Base-by-base conservation (phyloP, 2,329 filamentous ascomycete genomes). In the Xylariaceae sp. region DNA sequence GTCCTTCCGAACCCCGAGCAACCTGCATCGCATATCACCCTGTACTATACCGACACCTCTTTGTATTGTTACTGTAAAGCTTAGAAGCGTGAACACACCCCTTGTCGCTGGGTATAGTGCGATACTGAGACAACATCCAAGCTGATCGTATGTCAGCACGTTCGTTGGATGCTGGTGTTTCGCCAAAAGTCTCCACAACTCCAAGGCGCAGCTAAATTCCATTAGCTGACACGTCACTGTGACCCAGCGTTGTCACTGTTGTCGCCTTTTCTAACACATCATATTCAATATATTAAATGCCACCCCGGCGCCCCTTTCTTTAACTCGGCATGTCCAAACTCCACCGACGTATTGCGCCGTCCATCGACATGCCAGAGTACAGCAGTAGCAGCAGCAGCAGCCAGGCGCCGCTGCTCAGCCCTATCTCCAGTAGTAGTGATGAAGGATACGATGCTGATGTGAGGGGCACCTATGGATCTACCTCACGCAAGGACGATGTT, bases 401-500 rank as follows among this genome's bases (percentile, higher is more conserved):
- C 55, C 62, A 60, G 29, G 59, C 52, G 21, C 66, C 66, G 21
- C 43, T 68, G 43, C 60, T 68, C 4, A 58, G 64, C 30, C 55
- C 57, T 21, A 46, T 36, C 32, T 61, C 63, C 4, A 60, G 57
- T 44, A 55, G 44, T 6, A 53, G 53, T 39, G 55, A 60, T 26
- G 56, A 49, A 11, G 55, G 49, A 20, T 51, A 44, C 42, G 52
- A 51, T 50, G 41, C 23, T 21, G 23, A 42, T 26, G 57, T 42
- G 40, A 61, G 57, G 50, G 13, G 48, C 43, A 54, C 59, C 9
- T 69, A 68, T 36, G 66, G 67, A 29, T 64, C 67, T 36, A 51
- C 59, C 36, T 57, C 58, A n/a, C 63, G 48, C 49, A 64, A 65
- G 55, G 50, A 58, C 45, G 53, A 61, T 33, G 52, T 48, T 39